phyloP scores from a whole-genome alignment of 208 protist species.

The Strigomonas culicis region DNA sequence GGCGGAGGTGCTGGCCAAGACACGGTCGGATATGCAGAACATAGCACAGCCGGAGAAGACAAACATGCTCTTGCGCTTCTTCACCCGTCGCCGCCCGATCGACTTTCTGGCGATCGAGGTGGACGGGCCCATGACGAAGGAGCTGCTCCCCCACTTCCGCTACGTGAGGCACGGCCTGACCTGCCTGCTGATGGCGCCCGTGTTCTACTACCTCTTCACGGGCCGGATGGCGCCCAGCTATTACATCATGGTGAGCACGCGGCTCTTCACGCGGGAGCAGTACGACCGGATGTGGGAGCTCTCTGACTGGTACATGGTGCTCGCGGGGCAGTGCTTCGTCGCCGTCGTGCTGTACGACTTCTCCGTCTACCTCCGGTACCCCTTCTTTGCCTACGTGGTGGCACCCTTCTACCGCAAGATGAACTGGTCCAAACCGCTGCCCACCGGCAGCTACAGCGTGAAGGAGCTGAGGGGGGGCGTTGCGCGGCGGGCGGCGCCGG shows the following conservation, averaged over 20 bases:
- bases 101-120: constrained; percentile 77
- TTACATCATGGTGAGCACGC: constrained; percentile 60
- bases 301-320: constrained; percentile 45
- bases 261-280: constrained; percentile 48
- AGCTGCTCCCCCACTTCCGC: constrained; percentile 67
- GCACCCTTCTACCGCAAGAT: constrained; percentile 59
- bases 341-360: constrained; percentile 73
- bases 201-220: constrained; percentile 43
- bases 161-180: constrained; percentile 59
- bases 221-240: constrained; percentile 70
- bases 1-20: constrained; percentile 68
- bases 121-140: constrained; percentile 53
- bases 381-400: constrained; percentile 59
- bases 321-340: constrained; percentile 56
- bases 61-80: constrained; percentile 58
- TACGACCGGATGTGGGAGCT: constrained; percentile 74
- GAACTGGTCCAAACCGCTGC: constrained; percentile 29
- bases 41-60: constrained; percentile 34
- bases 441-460: constrained; percentile 25
- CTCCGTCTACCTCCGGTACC: constrained; percentile 74
- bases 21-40: constrained; percentile 63
- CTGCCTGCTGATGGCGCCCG: constrained; percentile 34
- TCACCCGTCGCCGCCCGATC: constrained; percentile 61
- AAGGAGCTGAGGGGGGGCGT: constrained; percentile 44
- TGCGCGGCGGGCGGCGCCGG: constrained; percentile 17